Percentiles rank a stretch among this genome's conserved stretches.
Evolutionary conservation across 345 rosid genomes (phyloP).

Genomic region (Rhodamnia rubescens): DNA sequence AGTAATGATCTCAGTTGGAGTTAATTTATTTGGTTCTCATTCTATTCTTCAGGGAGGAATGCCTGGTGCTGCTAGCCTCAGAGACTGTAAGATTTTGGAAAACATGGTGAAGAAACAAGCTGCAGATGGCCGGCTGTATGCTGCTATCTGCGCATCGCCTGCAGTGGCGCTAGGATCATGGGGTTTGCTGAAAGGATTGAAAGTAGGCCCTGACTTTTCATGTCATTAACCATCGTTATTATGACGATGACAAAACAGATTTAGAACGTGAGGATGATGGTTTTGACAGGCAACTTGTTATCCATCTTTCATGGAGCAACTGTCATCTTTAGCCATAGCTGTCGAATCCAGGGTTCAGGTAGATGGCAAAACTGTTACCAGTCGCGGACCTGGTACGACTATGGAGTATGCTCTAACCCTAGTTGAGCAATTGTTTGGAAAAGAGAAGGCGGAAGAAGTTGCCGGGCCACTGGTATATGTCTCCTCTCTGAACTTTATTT

Average conservation of each 20-base stretch:
- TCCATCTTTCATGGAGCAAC: slow-evolving; percentile 77
- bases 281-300: slow-evolving; percentile 72
- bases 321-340: slow-evolving; percentile 46
- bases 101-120: slow-evolving; percentile 72
- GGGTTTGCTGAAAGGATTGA: slow-evolving; percentile 81
- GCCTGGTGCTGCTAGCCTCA: slow-evolving; percentile 75
- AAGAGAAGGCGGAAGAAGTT: slow-evolving; percentile 67
- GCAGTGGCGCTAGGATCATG: slow-evolving; percentile 73
- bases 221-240: background rate
- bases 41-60: slow-evolving; percentile 57
- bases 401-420: slow-evolving; percentile 74
- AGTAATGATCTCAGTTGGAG: background rate
- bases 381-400: slow-evolving; percentile 87
- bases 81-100: slow-evolving; percentile 56
- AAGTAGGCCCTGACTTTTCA: slow-evolving; percentile 26
- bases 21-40: background rate
- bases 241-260: background rate
- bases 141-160: slow-evolving; percentile 88
- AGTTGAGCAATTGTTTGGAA: slow-evolving; percentile 64
- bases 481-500: background rate
- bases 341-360: slow-evolving; percentile 80
- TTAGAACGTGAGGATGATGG: background rate
- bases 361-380: slow-evolving; percentile 70
- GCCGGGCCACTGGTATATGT: slow-evolving; percentile 53
- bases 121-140: slow-evolving; percentile 54